Percentiles rank a stretch among this genome's conserved stretches.
phyloP scores from a whole-genome alignment of 2,329 filamentous ascomycete species.

The Fusarium fracticaudum region DNA sequence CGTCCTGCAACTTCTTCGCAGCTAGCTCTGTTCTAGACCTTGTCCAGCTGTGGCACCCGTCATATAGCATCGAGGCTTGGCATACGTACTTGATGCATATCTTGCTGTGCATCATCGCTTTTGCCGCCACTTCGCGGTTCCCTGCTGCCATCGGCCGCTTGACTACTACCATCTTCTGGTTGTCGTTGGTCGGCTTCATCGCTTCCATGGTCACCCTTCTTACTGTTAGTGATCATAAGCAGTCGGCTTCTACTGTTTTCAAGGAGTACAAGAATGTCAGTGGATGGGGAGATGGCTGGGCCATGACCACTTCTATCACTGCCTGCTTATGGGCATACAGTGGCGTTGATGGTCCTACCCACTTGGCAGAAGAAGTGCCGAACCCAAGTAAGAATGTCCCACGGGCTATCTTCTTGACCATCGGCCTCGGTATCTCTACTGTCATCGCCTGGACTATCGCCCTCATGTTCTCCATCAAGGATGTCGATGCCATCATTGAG shows the following conservation, averaged over 20 bases:
- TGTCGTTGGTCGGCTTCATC: constrained; percentile 38
- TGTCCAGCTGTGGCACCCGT: constrained; percentile 29
- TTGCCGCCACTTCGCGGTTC: constrained; percentile 29
- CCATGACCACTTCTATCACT: constrained; percentile 37
- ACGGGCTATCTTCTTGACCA: constrained; percentile 38
- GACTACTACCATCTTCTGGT: constrained; percentile 36
- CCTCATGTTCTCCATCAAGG: constrained; percentile 39
- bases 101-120: constrained; percentile 36
- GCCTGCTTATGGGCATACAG: constrained; percentile 39
- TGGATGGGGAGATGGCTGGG: constrained; percentile 41
- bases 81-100: constrained; percentile 41
- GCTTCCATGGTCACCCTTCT: constrained; percentile 37
- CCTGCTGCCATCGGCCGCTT: constrained; percentile 37
- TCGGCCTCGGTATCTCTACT: constrained; percentile 34
- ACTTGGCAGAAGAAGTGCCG: constrained; percentile 38
- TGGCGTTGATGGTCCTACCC: constrained; percentile 36
- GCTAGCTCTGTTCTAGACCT: constrained; percentile 39
- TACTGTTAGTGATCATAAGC: constrained; percentile 31
- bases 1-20: constrained; percentile 42
- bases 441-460: constrained; percentile 40
- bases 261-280: constrained; percentile 37
- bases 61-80: constrained; percentile 35
- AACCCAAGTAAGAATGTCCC: constrained; percentile 42
- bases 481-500: constrained; percentile 35
- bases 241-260: constrained; percentile 30